Evolutionary conservation across 768 basidiomycete species (phyloP), one percentile per base, ranked within the genome.

Genomic region (Lyophyllum semitale): DNA sequence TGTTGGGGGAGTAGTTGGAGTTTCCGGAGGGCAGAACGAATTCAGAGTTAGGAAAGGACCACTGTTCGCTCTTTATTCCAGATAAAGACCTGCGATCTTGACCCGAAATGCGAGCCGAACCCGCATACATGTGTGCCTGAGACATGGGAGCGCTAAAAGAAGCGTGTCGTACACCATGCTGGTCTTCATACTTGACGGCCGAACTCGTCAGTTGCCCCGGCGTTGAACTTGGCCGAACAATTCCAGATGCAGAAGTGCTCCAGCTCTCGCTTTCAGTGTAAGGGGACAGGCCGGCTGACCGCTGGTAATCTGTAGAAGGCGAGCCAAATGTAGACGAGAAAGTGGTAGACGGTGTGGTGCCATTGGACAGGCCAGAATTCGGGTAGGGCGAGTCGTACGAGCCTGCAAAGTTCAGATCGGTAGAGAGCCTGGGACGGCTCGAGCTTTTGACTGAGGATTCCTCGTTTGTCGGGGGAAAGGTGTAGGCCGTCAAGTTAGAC

Each of bases 161-260:
- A 65, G 84, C 73, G 76, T 87, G 87, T 70, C 87, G 84, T 65
- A 86, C 68, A 65, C 71, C 71, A 68, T 59, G 46, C 13, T 57
- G 58, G 56, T 89, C 88, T 73, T 88, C 87, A 76, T 89, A 89
- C 66, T 88, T 88, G 62, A 82, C 73, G 55, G 74, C 73, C 58
- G 79, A 73, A 58, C 71, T 78, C 63, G 80, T 78, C 49, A 80
- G 71, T 62, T 85, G 84, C 53, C 80, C 79, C 58, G 85, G 81
- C 4, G 86, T 85, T 13, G 86, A 87, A 71, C 68, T 82, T n/a
- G 88, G 84, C 54, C 88, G 87, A 61, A 82, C 73, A 68, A 89
- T 87, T 60, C 74, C 74, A 40, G 84, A 74, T 51, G 85, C 69
- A 29, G 84, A 77, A 51, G 61, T 62, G 59, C 77, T 79, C 83